These are phyloP conservation scores for Ajuga chamaepitys DNA, from an alignment of 257 asterid species.

Conservation along the genomic window DNA sequence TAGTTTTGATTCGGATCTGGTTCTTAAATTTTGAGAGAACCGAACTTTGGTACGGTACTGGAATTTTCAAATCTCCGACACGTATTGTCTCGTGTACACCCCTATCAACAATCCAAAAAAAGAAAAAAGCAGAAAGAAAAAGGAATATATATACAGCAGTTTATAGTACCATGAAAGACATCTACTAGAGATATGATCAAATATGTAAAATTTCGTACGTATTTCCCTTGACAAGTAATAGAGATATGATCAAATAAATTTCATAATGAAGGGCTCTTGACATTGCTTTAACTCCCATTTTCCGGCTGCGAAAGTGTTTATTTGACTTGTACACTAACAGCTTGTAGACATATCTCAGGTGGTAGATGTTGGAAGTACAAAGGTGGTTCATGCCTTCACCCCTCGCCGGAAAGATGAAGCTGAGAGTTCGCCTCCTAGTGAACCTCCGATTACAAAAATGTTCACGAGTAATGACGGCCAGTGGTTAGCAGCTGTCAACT, in stretches of 20 bases:
- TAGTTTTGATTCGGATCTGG: too few species aligned
- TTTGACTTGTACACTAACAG: not conserved
- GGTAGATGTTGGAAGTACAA: slow-evolving; percentile 42
- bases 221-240: not conserved
- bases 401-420: slow-evolving; percentile 52
- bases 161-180: too few species aligned
- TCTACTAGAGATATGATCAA: not conserved
- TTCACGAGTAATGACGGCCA: slow-evolving; percentile 69
- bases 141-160: too few species aligned
- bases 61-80: too few species aligned
- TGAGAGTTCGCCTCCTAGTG: slow-evolving; percentile 54
- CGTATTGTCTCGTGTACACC: too few species aligned
- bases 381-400: slow-evolving; percentile 45
- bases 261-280: not conserved
- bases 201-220: not conserved
- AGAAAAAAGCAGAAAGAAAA: too few species aligned
- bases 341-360: slow-evolving; percentile 36
- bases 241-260: not conserved
- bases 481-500: slow-evolving; percentile 89
- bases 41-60: too few species aligned
- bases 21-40: too few species aligned
- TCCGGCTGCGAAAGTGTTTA: not conserved
- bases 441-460: slow-evolving; percentile 90
- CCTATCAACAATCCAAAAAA: too few species aligned
- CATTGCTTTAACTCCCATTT: not conserved